Evolutionary conservation across 768 basidiomycete genomes (phyloP).

Genomic region (Suillus alpinus): DNA sequence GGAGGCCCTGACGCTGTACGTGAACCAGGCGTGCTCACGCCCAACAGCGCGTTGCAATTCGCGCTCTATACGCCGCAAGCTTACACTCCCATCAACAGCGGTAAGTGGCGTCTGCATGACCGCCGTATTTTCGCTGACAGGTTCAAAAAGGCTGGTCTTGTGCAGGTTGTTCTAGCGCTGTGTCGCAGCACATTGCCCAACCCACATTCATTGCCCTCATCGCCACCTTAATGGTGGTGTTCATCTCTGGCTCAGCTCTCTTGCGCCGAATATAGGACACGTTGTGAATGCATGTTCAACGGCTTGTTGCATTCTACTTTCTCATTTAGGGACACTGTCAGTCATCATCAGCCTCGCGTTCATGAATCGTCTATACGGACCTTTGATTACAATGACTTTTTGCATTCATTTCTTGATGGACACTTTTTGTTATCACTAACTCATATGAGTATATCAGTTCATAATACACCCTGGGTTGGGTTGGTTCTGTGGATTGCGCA

Average conservation of each 20-base stretch:
- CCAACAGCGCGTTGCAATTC: constrained; percentile 72
- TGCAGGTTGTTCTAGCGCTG: constrained; percentile 42
- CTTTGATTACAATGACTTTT: background rate
- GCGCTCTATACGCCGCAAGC: constrained; percentile 78
- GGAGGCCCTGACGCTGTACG: constrained; percentile 63
- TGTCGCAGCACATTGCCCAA: constrained; percentile 37
- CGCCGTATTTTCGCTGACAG: background rate
- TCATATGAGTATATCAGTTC: constrained; percentile 1
- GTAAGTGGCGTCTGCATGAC: constrained; percentile 25
- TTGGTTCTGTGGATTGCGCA: background rate
- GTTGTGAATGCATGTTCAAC: background rate
- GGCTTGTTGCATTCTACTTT: background rate
- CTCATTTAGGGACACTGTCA: background rate
- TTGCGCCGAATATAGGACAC: constrained; percentile 11
- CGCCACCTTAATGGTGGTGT: constrained; percentile 58
- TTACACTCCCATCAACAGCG: constrained; percentile 64
- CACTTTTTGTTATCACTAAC: background rate
- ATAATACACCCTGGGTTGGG: background rate
- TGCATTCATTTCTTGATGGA: background rate
- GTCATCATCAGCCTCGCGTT: background rate
- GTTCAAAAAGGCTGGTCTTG: constrained; percentile 53
- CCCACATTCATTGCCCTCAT: constrained; percentile 55
- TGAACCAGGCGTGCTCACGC: constrained; percentile 61
- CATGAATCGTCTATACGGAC: background rate
- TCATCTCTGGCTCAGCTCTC: constrained; percentile 59